phyloP scores from a whole-genome alignment of 2,329 filamentous ascomycete species.

The Phyllosticta citribraziliensis region DNA sequence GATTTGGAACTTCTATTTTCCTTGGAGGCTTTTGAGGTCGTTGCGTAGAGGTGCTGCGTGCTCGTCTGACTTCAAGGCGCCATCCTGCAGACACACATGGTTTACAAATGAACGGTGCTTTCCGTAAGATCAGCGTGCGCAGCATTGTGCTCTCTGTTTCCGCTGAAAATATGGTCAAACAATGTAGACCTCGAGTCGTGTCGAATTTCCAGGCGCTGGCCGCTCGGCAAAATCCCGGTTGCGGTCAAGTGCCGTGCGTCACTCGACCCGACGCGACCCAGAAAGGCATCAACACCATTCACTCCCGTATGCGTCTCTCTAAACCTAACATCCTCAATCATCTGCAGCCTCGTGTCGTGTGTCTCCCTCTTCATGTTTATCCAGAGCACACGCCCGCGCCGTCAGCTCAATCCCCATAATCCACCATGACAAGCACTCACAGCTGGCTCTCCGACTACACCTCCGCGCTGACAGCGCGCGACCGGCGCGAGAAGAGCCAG shows the following conservation, averaged over 20 bases:
- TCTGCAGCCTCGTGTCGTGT: neutral
- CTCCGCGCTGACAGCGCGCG: constrained; percentile 60
- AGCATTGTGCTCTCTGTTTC: neutral
- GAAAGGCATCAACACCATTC: neutral
- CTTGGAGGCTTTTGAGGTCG: neutral
- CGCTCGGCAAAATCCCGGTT: neutral
- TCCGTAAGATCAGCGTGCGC: neutral
- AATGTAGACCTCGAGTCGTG: neutral
- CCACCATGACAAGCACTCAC: constrained; percentile 38
- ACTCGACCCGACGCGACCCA: neutral
- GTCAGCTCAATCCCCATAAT: neutral
- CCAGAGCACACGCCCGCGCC: neutral
- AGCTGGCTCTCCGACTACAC: constrained; percentile 79
- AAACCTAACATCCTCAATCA: neutral
- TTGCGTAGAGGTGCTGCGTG: neutral
- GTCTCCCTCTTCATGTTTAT: neutral
- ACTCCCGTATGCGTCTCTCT: neutral
- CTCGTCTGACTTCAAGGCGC: neutral
- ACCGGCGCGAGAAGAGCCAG: constrained; percentile 57
- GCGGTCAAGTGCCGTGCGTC: too few species aligned
- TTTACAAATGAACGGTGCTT: constrained; percentile 2
- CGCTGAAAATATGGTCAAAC: neutral
- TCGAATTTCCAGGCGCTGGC: neutral
- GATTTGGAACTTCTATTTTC: constrained; percentile 2
- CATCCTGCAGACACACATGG: neutral